A percentile compares a stretch with the other conserved stretches of the same genome.
Evolutionary conservation across 1,284 basidiomycete genomes (phyloP).

Genomic region (Salmacisia buchloeana): DNA sequence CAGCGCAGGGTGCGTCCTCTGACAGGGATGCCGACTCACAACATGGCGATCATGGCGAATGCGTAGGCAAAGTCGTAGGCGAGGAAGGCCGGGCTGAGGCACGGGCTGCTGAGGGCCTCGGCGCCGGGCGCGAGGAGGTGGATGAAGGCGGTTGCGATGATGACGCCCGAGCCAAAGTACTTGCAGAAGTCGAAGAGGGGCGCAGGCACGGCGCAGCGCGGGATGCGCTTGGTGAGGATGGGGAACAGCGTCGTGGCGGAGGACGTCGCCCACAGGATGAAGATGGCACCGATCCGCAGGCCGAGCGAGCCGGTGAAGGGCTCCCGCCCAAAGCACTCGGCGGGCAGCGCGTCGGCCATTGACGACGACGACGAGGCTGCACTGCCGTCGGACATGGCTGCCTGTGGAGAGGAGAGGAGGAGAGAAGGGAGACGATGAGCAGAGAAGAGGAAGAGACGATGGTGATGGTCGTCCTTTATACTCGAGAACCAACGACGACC

Average conservation of each 20-base stretch:
- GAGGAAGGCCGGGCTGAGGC: constrained; percentile 36
- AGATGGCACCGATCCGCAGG: constrained; percentile 67
- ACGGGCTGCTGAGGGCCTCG: constrained; percentile 37
- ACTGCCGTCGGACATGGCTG: neutral
- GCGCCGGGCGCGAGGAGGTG: constrained; percentile 47
- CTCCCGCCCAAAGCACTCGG: neutral
- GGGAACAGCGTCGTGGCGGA: constrained; percentile 73
- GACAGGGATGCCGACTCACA: constrained; percentile 16
- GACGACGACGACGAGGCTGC: too few relatives aligned
- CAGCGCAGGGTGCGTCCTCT: neutral
- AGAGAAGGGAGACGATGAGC: neutral
- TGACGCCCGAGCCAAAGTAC: constrained; percentile 67
- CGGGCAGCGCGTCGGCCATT: constrained; percentile 9
- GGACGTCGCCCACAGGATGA: constrained; percentile 66
- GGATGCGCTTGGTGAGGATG: constrained; percentile 63
- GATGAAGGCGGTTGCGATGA: constrained; percentile 68
- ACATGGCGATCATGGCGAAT: constrained; percentile 44
- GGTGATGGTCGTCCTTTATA: neutral
- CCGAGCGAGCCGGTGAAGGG: constrained; percentile 26
- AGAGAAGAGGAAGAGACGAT: neutral
- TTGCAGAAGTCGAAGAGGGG: constrained; percentile 64
- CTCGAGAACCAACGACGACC: too few relatives aligned
- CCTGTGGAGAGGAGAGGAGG: neutral
- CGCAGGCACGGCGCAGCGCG: constrained; percentile 42
- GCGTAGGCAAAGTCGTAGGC: constrained; percentile 41